Evolutionary conservation across 257 asterid species (phyloP), one percentile per base, ranked within the genome.

Genomic region (Mitragyna speciosa): DNA sequence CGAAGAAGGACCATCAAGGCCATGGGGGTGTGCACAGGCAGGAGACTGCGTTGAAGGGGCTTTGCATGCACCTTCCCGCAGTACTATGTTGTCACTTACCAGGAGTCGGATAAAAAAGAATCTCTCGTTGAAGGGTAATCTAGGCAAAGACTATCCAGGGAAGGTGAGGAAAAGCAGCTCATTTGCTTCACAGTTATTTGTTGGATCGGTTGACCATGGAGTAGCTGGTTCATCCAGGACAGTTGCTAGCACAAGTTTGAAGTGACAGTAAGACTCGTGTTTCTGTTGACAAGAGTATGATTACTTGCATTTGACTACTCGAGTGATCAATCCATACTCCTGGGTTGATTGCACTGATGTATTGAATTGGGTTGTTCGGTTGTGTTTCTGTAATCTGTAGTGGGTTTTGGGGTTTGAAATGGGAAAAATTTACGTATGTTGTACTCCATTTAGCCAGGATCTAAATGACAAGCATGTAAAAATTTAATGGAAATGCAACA

Each of bases 21-120:
- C 93, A 20, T 93, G 99, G 97, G 92, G 92, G 5, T 95, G 98
- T 59, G 91, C 85, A 2, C 93, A 89, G 76, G 97, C 94, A 0
- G 99, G 97, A 69, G 96, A 93, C 66, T 94, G 98, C 65, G 97
- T 95, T 1, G 97, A 90, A 81, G 98, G 97, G 79, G 97, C 94
- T 17, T 72, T 90, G 86, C 97, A 90, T 47, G 86, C 84, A 0
- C 94, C 97, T 24, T 71, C 89, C 7, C 84, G 89, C 28, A 90
- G 85, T 87, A 79, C 91, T 11, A 78, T 95, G 88, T 52, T 92
- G 84, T 92, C 98, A 6, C 92, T 95, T 36, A 88, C 88, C 85
- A 86, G 95, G 63, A 87, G 85, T 82, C 90, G 89, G 76, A 85
- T 89, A 26, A 87, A 89, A 68, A 95, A 89, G 80, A 90, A 87